Evolutionary conservation across 495 filamentous ascomycete species (phyloP).

Genomic region (Penicillium samsonianum): DNA sequence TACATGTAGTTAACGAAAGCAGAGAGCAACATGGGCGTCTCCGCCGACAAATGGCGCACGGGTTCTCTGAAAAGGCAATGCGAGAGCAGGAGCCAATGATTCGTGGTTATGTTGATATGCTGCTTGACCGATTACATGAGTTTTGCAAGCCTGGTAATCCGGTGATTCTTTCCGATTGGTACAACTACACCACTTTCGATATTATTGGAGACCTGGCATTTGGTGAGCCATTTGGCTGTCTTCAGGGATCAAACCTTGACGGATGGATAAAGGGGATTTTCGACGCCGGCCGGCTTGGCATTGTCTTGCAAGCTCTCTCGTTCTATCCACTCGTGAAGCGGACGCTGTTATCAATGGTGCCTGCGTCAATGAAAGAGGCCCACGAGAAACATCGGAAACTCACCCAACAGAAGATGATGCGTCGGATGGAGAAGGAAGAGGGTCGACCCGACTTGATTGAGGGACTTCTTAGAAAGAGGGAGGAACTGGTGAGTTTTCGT

Average conservation of each 20-base stretch:
- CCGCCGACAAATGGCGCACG: conserved; percentile 52
- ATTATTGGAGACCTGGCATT: conserved; percentile 62
- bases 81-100: conserved; percentile 47
- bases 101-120: conserved; percentile 44
- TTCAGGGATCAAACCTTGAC: conserved; percentile 51
- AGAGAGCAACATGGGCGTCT: conserved; percentile 43
- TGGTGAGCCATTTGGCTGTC: conserved; percentile 57
- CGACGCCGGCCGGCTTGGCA: conserved; percentile 29
- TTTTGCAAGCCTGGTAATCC: conserved; percentile 16
- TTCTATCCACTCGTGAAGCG: conserved; percentile 36
- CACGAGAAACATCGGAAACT: conserved; percentile 37
- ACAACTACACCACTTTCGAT: conserved; percentile 62
- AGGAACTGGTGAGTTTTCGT: conserved; percentile 39
- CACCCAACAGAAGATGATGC: conserved; percentile 40
- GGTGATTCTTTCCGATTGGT: conserved; percentile 55
- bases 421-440: conserved; percentile 40
- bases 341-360: conserved; percentile 16
- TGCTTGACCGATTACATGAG: conserved; percentile 46
- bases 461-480: conserved; percentile 48
- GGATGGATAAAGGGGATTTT: conserved; percentile 57
- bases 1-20: conserved; percentile 30
- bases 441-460: conserved; percentile 52
- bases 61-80: conserved; percentile 52
- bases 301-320: conserved; percentile 34
- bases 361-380: conserved; percentile 26